Evolutionary conservation across 129 eudicot species (phyloP).

Genomic region (Mikania micrantha): DNA sequence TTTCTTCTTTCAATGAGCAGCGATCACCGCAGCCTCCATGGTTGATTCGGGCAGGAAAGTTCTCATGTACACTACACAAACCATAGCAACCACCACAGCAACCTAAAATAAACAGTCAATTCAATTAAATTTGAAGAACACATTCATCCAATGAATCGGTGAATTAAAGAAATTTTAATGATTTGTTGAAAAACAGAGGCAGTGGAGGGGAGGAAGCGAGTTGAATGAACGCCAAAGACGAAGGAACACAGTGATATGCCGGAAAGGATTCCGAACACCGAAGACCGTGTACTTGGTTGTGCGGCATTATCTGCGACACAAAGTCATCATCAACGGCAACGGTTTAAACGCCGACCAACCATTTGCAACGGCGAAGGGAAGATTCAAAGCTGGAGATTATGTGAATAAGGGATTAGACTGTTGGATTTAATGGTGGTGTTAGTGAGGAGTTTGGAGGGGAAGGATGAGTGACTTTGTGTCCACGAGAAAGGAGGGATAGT

Average conservation of each 20-base stretch:
- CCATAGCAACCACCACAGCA: slow-evolving; percentile 55
- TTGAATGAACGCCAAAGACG: slow-evolving; percentile 64
- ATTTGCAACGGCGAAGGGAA: too few relatives aligned
- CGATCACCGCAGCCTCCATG: slow-evolving; percentile 17
- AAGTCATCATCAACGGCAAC: too few relatives aligned
- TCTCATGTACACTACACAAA: slow-evolving; percentile 71
- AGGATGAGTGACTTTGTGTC: too few relatives aligned
- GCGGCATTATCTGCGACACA: slow-evolving; percentile 77
- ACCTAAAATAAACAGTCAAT: slow-evolving; percentile 30
- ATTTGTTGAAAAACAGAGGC: slow-evolving; percentile 63
- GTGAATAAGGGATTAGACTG: too few relatives aligned
- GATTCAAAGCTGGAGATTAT: too few relatives aligned
- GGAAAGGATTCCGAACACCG: slow-evolving; percentile 69
- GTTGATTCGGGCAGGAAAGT: slow-evolving; percentile 63
- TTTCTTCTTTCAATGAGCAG: slow-evolving; percentile 21
- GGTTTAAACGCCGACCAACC: too few relatives aligned
- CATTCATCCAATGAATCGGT: neutral
- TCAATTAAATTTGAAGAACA: too few relatives aligned
- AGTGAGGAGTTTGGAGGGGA: too few relatives aligned
- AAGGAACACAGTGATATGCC: slow-evolving; percentile 62
- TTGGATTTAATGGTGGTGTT: too few relatives aligned
- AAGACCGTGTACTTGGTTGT: slow-evolving; percentile 40
- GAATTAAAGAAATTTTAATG: neutral
- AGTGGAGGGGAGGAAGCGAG: slow-evolving; percentile 75
- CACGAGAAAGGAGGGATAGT: too few relatives aligned